These are phyloP conservation scores for Moricandia arvensis DNA, from an alignment of 345 rosid genomes.

Conservation along the genomic window DNA sequence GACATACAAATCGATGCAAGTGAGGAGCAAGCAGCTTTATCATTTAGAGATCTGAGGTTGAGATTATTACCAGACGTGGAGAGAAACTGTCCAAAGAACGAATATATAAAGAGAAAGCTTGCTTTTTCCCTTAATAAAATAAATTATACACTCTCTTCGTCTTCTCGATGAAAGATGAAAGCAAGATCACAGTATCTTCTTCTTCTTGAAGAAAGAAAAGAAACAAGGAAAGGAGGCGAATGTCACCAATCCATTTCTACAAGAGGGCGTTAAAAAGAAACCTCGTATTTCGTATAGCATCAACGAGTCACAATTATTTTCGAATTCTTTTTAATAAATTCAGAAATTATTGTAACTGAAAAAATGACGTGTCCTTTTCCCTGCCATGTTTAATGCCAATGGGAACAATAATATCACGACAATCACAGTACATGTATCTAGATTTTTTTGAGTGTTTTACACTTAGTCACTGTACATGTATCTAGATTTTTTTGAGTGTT, in stretches of 20 bases:
- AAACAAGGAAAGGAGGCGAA: background rate
- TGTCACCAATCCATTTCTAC: background rate
- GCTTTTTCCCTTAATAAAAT: no score
- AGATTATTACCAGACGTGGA: conserved; percentile 35
- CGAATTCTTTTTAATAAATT: background rate
- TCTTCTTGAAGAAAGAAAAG: background rate
- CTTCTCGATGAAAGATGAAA: no score
- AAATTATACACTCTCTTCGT: no score
- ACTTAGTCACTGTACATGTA: background rate
- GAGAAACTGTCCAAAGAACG: conserved; percentile 20
- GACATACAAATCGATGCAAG: conserved; percentile 8
- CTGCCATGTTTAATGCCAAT: background rate
- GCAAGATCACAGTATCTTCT: background rate
- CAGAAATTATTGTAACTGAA: background rate
- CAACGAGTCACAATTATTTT: background rate
- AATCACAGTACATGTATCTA: background rate
- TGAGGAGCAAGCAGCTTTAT: background rate
- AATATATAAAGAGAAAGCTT: background rate
- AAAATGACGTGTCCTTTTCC: background rate
- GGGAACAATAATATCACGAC: background rate
- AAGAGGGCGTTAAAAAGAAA: conserved; percentile 24
- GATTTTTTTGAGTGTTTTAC: background rate
- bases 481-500: background rate
- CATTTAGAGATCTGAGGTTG: background rate
- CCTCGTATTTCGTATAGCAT: background rate